Conservation (phyloP, 305 asterid species). For the Fraxinus ornus region DNA sequence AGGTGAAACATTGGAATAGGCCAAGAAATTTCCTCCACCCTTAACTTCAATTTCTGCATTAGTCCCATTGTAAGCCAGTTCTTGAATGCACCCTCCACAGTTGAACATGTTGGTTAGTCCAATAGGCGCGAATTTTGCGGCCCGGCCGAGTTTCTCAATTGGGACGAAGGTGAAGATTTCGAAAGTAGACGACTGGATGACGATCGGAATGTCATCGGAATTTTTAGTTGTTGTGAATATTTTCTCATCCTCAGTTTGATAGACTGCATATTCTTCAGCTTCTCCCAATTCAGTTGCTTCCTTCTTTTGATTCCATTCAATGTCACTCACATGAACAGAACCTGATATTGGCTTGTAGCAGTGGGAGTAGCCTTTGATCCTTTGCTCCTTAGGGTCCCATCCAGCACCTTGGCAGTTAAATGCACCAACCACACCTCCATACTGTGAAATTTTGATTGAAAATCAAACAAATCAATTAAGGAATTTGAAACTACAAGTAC, state of each 20-base stretch:
- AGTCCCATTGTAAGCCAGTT: slow-evolving; percentile 37
- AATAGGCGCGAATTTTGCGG: slow-evolving; percentile 55
- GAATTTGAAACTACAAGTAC: not conserved
- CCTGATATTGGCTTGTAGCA: slow-evolving; percentile 60
- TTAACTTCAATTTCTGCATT: slow-evolving; percentile 53
- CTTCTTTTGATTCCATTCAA: slow-evolving; percentile 62
- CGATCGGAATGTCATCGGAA: slow-evolving; percentile 37
- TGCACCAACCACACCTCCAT: slow-evolving; percentile 77
- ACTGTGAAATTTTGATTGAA: slow-evolving; percentile 29
- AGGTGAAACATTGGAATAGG: slow-evolving; percentile 52
- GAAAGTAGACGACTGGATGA: slow-evolving; percentile 53
- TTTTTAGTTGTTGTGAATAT: slow-evolving; percentile 31
- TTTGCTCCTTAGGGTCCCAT: slow-evolving; percentile 70
- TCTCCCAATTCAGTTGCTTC: slow-evolving; percentile 48
- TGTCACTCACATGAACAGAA: slow-evolving; percentile 42
- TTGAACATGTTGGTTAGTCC: slow-evolving; percentile 70
- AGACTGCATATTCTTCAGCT: slow-evolving; percentile 63
- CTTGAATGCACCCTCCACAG: slow-evolving; percentile 55
- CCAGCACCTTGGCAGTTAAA: slow-evolving; percentile 94
- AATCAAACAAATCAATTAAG: not conserved
- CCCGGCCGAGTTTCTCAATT: slow-evolving; percentile 29
- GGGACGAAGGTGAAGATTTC: slow-evolving; percentile 73
- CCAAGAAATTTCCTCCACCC: slow-evolving; percentile 60
- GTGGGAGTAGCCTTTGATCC: slow-evolving; percentile 63
- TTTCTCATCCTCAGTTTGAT: slow-evolving; percentile 47